phyloP scores from a whole-genome alignment of 139 green algal species.

The Closterium sp. region DNA sequence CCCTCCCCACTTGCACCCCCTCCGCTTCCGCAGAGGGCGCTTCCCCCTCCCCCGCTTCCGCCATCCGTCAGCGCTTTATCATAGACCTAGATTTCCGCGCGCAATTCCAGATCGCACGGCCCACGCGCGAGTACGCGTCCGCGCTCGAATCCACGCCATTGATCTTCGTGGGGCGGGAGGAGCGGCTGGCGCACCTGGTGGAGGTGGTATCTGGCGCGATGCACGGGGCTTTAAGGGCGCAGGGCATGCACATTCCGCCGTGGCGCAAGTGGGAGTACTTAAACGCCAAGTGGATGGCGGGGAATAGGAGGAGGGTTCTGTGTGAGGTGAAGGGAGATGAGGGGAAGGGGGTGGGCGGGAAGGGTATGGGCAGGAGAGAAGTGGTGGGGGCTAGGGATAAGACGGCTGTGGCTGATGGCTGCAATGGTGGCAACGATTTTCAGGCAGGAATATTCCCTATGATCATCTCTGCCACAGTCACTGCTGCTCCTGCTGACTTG shows the following conservation, averaged over 20 bases:
- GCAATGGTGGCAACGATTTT: neutral
- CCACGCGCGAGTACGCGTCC: neutral
- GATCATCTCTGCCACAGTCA: neutral
- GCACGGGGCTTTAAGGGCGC: neutral
- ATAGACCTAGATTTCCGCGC: conserved; percentile 18
- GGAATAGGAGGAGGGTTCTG: neutral
- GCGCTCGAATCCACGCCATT: neutral
- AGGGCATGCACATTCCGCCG: conserved; percentile 27
- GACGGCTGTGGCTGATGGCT: neutral
- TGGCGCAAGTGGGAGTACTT: conserved; percentile 11
- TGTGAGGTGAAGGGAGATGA: neutral
- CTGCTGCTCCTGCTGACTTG: neutral
- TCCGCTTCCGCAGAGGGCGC: neutral
- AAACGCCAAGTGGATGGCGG: conserved; percentile 16
- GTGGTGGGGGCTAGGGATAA: neutral
- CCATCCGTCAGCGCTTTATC: neutral
- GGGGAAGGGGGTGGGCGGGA: no score
- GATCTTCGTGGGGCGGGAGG: conserved; percentile 9
- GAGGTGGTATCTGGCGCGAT: conserved; percentile 4
- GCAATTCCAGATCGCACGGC: conserved; percentile 23
- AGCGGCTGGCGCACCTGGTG: conserved; percentile 19
- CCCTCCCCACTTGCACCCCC: neutral
- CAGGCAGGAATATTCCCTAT: neutral
- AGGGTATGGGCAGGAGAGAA: neutral
- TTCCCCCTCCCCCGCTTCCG: neutral